Evolutionary conservation across 352 stramenopile species (phyloP).

Genomic region (Globisporangium okanoganense): DNA sequence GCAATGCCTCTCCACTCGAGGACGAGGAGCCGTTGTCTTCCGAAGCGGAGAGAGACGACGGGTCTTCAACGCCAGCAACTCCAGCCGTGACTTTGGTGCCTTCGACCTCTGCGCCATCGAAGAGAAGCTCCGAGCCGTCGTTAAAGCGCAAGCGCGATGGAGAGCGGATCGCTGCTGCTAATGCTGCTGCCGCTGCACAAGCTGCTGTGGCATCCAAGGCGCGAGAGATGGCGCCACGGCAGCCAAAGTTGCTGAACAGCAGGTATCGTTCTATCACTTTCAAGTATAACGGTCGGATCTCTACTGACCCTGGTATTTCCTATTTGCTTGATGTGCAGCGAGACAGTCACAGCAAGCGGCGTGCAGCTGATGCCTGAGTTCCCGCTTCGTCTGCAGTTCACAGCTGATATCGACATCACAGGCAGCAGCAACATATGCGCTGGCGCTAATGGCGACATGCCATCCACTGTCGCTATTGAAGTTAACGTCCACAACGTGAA

Average conservation of each 20-base stretch:
- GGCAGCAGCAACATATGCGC: background rate
- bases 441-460: background rate
- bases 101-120: constrained; percentile 24
- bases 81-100: constrained; percentile 11
- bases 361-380: constrained; percentile 53
- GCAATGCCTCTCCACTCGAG: constrained; percentile 18
- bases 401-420: constrained; percentile 47
- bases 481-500: constrained; percentile 70
- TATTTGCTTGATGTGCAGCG: constrained; percentile 10
- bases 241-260: constrained; percentile 49
- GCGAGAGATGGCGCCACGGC: constrained; percentile 50
- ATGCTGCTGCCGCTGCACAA: constrained; percentile 15
- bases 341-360: constrained; percentile 14
- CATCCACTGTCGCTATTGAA: constrained; percentile 27
- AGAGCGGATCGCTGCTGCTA: constrained; percentile 23
- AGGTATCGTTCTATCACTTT: constrained; percentile 27
- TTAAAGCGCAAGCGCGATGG: constrained; percentile 71
- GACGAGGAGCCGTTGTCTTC: background rate
- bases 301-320: background rate
- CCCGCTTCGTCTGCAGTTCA: constrained; percentile 57
- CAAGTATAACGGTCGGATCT: background rate
- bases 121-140: constrained; percentile 33
- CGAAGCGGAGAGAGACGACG: background rate
- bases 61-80: background rate
- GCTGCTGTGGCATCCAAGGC: constrained; percentile 38